Percentiles rank a stretch among this genome's conserved stretches.
Conservation (phyloP, 345 rosid genomes). For the Capsella bursapastoris region DNA sequence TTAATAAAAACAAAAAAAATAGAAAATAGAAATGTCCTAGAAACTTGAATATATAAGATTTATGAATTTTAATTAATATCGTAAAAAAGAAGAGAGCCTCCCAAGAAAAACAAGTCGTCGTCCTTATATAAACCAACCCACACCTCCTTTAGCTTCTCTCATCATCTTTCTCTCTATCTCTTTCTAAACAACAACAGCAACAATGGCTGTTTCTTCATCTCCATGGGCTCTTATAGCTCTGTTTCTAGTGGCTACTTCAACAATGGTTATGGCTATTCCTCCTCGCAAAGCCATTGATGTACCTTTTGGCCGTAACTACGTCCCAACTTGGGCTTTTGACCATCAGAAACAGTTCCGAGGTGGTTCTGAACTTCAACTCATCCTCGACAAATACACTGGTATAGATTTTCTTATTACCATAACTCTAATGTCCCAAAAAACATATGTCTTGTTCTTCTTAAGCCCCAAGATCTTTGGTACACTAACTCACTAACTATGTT, state of each 20-base stretch:
- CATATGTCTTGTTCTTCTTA: neutral
- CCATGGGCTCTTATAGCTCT: conserved; percentile 44
- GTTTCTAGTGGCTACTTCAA: conserved; percentile 46
- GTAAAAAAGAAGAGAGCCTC: conserved; percentile 14
- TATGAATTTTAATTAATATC: conserved; percentile 2
- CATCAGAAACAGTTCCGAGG: conserved; percentile 76
- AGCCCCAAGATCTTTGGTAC: neutral
- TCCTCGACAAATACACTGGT: conserved; percentile 82
- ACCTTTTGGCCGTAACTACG: conserved; percentile 71
- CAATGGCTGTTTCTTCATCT: conserved; percentile 34
- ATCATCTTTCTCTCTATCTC: conserved; percentile 24
- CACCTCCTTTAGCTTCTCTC: conserved; percentile 16
- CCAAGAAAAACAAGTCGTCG: conserved; percentile 21
- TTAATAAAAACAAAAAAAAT: neutral
- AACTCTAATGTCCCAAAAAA: neutral
- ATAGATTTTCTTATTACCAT: conserved; percentile 25
- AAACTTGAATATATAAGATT: conserved; percentile 23
- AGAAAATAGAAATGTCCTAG: conserved; percentile 24
- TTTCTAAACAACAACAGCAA: neutral
- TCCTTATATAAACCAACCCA: conserved; percentile 37
- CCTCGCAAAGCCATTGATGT: conserved; percentile 64
- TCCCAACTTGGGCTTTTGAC: conserved; percentile 88
- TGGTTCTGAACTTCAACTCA: conserved; percentile 72
- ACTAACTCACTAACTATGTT: neutral
- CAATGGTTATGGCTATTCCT: conserved; percentile 47